Evolutionary conservation across 192 early-diverging fungal species (phyloP).

Genomic region (Pilobolus umbonatus): DNA sequence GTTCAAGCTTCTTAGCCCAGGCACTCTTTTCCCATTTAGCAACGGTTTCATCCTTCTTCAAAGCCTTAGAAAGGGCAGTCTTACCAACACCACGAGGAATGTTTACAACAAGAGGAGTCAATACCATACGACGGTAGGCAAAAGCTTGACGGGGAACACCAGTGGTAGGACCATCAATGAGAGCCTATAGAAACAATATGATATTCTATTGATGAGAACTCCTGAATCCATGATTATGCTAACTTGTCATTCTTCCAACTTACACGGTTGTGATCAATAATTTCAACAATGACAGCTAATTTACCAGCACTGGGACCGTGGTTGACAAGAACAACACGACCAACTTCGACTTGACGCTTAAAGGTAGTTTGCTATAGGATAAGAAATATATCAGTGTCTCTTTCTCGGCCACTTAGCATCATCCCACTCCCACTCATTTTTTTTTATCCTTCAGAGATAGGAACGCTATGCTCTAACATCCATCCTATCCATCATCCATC

Average conservation of each 20-base stretch:
- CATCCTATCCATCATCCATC: conserved; percentile 16
- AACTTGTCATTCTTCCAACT: conserved; percentile 28
- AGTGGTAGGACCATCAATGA: conserved; percentile 97
- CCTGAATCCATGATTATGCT: background rate
- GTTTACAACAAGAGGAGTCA: conserved; percentile 84
- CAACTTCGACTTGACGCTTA: conserved; percentile 95
- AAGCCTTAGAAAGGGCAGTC: conserved; percentile 69
- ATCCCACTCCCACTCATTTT: background rate
- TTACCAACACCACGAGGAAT: conserved; percentile 81
- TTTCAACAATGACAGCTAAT: conserved; percentile 98
- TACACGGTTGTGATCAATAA: conserved; percentile 96
- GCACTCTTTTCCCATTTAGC: conserved; percentile 83
- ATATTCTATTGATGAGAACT: background rate
- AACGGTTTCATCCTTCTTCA: conserved; percentile 81
- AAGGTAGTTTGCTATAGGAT: conserved; percentile 50
- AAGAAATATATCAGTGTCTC: conserved; percentile 3
- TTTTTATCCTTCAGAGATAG: background rate
- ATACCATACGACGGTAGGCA: conserved; percentile 83
- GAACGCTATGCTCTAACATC: too few relatives aligned
- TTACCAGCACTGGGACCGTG: conserved; percentile 93
- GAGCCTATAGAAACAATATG: conserved; percentile 48
- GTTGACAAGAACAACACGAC: conserved; percentile 96
- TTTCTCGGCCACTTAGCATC: background rate
- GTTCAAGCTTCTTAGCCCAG: conserved; percentile 95
- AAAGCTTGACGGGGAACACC: conserved; percentile 84